Percentiles rank a stretch among this genome's conserved stretches.
Evolutionary conservation across 345 rosid genomes (phyloP).

Genomic region (Ceriops tagal): DNA sequence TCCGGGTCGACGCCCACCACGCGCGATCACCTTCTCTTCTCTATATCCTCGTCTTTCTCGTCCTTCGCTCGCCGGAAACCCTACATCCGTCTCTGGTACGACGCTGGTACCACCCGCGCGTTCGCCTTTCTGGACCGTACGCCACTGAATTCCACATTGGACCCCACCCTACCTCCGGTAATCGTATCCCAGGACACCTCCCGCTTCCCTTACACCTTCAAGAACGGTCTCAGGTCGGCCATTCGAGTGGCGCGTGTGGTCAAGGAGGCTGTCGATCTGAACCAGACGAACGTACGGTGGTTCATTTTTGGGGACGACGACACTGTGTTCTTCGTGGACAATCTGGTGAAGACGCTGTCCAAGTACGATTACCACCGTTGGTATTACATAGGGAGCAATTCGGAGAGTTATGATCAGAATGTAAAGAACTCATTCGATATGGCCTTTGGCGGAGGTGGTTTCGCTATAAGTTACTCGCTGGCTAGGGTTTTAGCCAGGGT

Average conservation of each 20-base stretch:
- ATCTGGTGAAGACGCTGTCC: slow-evolving; percentile 59
- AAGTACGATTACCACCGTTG: slow-evolving; percentile 73
- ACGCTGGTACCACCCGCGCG: slow-evolving; percentile 60
- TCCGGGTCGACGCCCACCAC: slow-evolving; percentile 17
- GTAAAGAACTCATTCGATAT: slow-evolving; percentile 71
- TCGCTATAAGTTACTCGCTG: slow-evolving; percentile 66
- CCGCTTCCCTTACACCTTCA: slow-evolving; percentile 65
- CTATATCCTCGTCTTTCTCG: slow-evolving; percentile 64
- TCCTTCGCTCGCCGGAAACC: slow-evolving; percentile 59
- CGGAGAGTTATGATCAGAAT: slow-evolving; percentile 82
- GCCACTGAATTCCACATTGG: slow-evolving; percentile 13
- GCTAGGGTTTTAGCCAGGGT: slow-evolving; percentile 57
- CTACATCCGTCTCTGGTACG: slow-evolving; percentile 73
- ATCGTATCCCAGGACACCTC: slow-evolving; percentile 59
- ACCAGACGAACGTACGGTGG: slow-evolving; percentile 65
- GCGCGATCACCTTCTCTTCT: slow-evolving; percentile 60
- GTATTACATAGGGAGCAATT: slow-evolving; percentile 75
- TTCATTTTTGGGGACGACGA: slow-evolving; percentile 94
- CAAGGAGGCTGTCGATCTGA: slow-evolving; percentile 67
- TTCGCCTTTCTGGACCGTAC: slow-evolving; percentile 60
- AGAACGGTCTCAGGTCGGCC: slow-evolving; percentile 72
- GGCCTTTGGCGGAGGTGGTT: slow-evolving; percentile 96
- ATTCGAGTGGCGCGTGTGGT: slow-evolving; percentile 82
- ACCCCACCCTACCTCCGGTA: slow-evolving; percentile 50
- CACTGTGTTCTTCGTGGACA: slow-evolving; percentile 80